phyloP scores from a whole-genome alignment of 352 stramenopile genomes.

The Globisporangium emineosum region DNA sequence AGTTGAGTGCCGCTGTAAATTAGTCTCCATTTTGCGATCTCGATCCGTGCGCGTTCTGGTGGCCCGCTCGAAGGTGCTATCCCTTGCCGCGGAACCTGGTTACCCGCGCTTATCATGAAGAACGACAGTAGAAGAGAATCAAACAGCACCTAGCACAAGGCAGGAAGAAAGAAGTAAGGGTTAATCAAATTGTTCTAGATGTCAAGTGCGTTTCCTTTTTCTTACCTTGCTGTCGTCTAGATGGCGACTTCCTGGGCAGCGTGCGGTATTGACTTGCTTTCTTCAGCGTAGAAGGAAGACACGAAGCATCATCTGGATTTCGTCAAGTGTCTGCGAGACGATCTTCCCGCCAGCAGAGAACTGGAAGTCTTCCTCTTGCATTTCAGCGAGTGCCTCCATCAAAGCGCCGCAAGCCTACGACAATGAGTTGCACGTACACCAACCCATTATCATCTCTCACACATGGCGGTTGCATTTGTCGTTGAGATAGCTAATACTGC shows the following conservation, averaged over 20 bases:
- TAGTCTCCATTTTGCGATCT: constrained; percentile 30
- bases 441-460: neutral
- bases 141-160: neutral
- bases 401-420: neutral
- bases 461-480: neutral
- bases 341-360: neutral
- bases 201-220: neutral
- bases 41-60: neutral
- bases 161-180: constrained; percentile 7
- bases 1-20: constrained; percentile 60
- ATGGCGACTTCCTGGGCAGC: neutral
- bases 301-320: constrained; percentile 9
- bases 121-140: constrained; percentile 5
- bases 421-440: neutral
- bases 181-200: constrained; percentile 12
- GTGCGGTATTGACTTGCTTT: neutral
- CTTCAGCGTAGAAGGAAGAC: neutral
- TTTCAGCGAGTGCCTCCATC: neutral
- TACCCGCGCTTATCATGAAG: constrained; percentile 7
- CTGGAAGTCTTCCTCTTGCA: constrained; percentile 6
- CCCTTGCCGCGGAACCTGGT: neutral
- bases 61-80: constrained; percentile 3
- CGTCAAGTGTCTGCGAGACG: constrained; percentile 6
- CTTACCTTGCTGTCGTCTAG: neutral
- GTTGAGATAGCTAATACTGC: neutral